Percentiles rank a stretch among this genome's conserved stretches.
These are phyloP conservation scores for Phytophthora foliorum DNA, from an alignment of 352 stramenopile genomes.

Conservation along the genomic window DNA sequence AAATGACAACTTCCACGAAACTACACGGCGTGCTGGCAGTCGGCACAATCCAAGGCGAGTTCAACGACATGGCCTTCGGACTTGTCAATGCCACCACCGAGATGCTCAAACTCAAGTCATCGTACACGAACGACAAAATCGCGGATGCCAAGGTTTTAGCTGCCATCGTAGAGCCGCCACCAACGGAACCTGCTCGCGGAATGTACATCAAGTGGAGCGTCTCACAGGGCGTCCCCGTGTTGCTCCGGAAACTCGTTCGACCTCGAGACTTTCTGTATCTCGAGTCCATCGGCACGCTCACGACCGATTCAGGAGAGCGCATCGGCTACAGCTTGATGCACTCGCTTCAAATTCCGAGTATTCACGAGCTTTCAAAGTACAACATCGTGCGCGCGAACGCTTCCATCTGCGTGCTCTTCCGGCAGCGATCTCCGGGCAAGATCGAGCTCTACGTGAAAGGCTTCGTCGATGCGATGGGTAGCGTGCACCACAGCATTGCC, in stretches of 20 bases:
- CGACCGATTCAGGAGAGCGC: slow-evolving; percentile 33
- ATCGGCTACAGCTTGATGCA: slow-evolving; percentile 62
- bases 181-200: slow-evolving; percentile 49
- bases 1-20: slow-evolving; percentile 38
- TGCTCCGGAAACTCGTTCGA: slow-evolving; percentile 47
- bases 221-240: slow-evolving; percentile 33
- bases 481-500: slow-evolving; percentile 27
- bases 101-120: slow-evolving; percentile 45
- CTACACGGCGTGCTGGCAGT: slow-evolving; percentile 35
- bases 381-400: slow-evolving; percentile 50
- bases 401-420: slow-evolving; percentile 54
- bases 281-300: slow-evolving; percentile 46
- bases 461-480: slow-evolving; percentile 41
- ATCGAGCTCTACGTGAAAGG: slow-evolving; percentile 52
- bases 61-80: slow-evolving; percentile 56
- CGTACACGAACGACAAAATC: slow-evolving; percentile 63
- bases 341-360: slow-evolving; percentile 55
- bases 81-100: slow-evolving; percentile 38
- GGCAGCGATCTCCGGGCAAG: slow-evolving; percentile 41
- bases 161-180: slow-evolving; percentile 42
- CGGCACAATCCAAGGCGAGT: slow-evolving; percentile 37
- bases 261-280: slow-evolving; percentile 61
- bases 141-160: slow-evolving; percentile 57
- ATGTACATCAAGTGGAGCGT: slow-evolving; percentile 56
- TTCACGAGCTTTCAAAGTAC: slow-evolving; percentile 34